Evolutionary conservation across 306 rosid genomes (phyloP).

Genomic region (Gynostemma pentaphyllum): DNA sequence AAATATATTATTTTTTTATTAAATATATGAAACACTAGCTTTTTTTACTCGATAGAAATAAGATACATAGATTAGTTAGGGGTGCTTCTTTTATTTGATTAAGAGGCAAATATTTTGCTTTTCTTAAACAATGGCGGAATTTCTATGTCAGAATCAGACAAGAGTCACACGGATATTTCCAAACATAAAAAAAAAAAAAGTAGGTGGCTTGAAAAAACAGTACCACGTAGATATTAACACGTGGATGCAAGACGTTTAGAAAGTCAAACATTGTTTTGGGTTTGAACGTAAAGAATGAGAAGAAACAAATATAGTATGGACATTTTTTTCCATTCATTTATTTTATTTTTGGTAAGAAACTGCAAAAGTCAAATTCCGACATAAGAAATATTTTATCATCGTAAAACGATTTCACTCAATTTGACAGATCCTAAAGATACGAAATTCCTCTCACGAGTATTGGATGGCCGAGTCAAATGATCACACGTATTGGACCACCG

Average conservation of each 20-base stretch:
- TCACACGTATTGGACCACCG: conserved; percentile 28
- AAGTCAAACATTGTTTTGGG: neutral
- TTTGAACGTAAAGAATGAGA: neutral
- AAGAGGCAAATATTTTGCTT: no score
- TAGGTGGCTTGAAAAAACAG: no score
- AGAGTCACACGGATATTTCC: neutral
- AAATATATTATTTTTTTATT: no score
- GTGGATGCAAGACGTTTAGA: no score
- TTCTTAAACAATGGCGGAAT: neutral
- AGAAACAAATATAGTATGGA: neutral
- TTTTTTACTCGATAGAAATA: no score
- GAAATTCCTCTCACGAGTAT: conserved; percentile 1
- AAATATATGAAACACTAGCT: no score
- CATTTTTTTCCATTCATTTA: neutral
- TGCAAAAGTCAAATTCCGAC: conserved; percentile 34
- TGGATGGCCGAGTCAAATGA: conserved; percentile 32
- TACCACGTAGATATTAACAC: neutral
- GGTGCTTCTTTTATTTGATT: no score
- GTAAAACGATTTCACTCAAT: neutral
- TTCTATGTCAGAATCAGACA: neutral
- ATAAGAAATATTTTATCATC: conserved; percentile 16
- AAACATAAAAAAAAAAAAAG: neutral
- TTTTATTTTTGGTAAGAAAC: no score
- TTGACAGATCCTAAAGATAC: neutral
- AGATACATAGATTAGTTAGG: no score